Percentiles rank a stretch among this genome's conserved stretches.
Evolutionary conservation across 163 green algal genomes (phyloP).

Genomic region (Chlorella variabilis): DNA sequence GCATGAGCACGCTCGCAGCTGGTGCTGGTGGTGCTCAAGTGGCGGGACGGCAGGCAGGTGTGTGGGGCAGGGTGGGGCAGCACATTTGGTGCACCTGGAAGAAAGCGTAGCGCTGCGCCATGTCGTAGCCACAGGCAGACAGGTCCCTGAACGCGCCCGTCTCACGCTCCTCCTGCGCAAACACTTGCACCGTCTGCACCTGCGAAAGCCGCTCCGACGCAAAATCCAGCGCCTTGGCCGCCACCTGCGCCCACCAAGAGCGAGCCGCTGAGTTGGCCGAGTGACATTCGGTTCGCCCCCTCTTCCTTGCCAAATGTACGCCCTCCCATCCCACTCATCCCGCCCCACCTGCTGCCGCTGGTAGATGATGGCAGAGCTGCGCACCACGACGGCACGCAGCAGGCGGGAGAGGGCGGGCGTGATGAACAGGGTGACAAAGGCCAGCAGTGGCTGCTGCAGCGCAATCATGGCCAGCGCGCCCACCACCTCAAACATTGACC

Average conservation of each 20-base stretch:
- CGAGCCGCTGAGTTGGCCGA: too few relatives aligned
- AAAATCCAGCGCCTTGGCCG: conserved; percentile 37
- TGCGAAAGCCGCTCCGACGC: conserved; percentile 39
- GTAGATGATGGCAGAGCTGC: conserved; percentile 32
- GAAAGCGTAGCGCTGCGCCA: conserved; percentile 30
- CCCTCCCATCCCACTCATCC: background rate
- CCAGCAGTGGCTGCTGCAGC: conserved; percentile 42
- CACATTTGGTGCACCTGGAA: conserved; percentile 32
- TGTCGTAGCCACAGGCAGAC: background rate
- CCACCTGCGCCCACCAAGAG: conserved; percentile 7
- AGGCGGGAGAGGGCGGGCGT: conserved; percentile 36
- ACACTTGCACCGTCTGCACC: conserved; percentile 47
- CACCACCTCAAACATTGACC: conserved; percentile 43
- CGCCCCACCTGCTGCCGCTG: conserved; percentile 26
- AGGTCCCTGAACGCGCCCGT: conserved; percentile 22
- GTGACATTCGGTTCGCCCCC: too few relatives aligned
- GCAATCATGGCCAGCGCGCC: conserved; percentile 36
- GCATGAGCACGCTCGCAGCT: too few relatives aligned
- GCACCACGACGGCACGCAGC: conserved; percentile 40
- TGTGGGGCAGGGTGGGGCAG: background rate
- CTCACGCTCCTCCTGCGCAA: conserved; percentile 39
- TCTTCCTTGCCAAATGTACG: background rate
- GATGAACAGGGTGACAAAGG: conserved; percentile 35
- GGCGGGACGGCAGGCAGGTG: background rate
- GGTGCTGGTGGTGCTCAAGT: too few relatives aligned